These are phyloP conservation scores for Obelidium mucronatum DNA, from an alignment of 192 early-diverging fungal species.

Conservation along the genomic window DNA sequence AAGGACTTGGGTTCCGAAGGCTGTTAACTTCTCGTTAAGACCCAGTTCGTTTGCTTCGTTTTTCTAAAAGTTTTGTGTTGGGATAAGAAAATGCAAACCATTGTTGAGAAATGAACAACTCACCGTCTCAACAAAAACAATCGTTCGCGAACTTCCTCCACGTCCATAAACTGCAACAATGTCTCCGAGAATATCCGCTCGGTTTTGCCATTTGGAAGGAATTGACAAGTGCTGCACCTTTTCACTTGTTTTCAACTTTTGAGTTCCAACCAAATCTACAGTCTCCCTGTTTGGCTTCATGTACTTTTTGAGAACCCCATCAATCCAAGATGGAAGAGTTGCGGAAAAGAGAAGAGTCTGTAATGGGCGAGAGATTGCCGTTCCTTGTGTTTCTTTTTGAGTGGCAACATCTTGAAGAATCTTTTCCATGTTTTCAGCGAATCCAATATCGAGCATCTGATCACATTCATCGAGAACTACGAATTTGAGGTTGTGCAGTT, in stretches of 20 bases:
- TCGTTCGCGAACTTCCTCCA: conserved; percentile 74
- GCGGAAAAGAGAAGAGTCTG: conserved; percentile 88
- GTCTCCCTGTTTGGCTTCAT: conserved; percentile 66
- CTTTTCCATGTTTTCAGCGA: conserved; percentile 83
- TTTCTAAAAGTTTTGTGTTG: no score
- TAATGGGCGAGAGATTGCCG: conserved; percentile 32
- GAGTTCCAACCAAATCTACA: conserved; percentile 83
- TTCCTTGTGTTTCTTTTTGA: conserved; percentile 68
- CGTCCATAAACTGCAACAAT: conserved; percentile 90
- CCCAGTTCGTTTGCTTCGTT: conserved; percentile 84
- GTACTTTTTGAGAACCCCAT: conserved; percentile 60
- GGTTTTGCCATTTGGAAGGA: conserved; percentile 86
- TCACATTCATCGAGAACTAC: conserved; percentile 78
- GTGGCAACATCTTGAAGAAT: conserved; percentile 75
- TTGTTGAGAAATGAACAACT: no score
- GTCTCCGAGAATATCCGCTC: conserved; percentile 91
- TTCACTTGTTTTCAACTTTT: conserved; percentile 89
- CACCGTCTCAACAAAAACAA: conserved; percentile 96
- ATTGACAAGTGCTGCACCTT: conserved; percentile 83
- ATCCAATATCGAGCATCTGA: conserved; percentile 80
- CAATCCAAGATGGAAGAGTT: conserved; percentile 83
- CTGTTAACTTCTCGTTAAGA: conserved; percentile 77
- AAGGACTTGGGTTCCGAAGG: conserved; percentile 76
- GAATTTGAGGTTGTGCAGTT: conserved; percentile 65
- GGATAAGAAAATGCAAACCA: no score